These are phyloP conservation scores for Chaetomium cochliodes DNA, from an alignment of 495 filamentous ascomycete genomes.

Conservation along the genomic window DNA sequence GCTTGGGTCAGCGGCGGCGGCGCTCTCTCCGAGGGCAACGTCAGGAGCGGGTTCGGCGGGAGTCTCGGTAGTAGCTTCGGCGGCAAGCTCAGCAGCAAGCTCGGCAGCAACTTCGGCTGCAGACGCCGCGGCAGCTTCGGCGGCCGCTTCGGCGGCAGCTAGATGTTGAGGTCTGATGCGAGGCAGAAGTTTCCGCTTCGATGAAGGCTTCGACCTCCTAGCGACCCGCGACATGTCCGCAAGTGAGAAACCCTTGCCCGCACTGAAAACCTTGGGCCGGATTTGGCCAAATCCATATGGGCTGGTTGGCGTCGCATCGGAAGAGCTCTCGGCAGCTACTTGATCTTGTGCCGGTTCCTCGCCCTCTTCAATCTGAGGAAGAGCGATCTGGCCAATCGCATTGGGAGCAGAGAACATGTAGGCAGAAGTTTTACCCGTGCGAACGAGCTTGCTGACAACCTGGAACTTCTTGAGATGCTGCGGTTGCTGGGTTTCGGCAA, in stretches of 20 bases:
- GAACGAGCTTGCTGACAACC: slow-evolving; percentile 42
- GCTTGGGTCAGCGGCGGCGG: too few relatives aligned
- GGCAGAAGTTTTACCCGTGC: slow-evolving; percentile 45
- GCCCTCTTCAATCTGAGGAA: not conserved
- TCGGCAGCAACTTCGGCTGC: not conserved
- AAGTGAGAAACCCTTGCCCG: slow-evolving; percentile 23
- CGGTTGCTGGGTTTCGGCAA: slow-evolving; percentile 47
- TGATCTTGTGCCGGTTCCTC: not conserved
- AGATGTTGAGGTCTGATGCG: slow-evolving; percentile 6
- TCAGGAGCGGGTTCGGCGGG: too few relatives aligned
- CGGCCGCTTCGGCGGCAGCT: not conserved
- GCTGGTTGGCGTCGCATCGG: slow-evolving; percentile 3
- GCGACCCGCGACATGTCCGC: slow-evolving; percentile 26
- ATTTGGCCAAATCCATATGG: slow-evolving; percentile 33
- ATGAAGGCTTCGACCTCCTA: slow-evolving; percentile 17
- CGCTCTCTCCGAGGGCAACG: too few relatives aligned
- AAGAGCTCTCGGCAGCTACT: not conserved
- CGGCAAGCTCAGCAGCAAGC: too few relatives aligned
- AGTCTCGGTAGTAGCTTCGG: too few relatives aligned
- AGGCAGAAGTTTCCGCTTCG: slow-evolving; percentile 35
- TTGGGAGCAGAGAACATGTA: slow-evolving; percentile 44
- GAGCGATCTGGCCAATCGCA: not conserved
- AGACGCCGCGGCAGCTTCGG: not conserved
- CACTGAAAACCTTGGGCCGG: slow-evolving; percentile 26
- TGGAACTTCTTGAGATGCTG: slow-evolving; percentile 46